These are phyloP conservation scores for Penicillium sp. DNA, from an alignment of 2,329 filamentous ascomycete species.

Conservation along the genomic window DNA sequence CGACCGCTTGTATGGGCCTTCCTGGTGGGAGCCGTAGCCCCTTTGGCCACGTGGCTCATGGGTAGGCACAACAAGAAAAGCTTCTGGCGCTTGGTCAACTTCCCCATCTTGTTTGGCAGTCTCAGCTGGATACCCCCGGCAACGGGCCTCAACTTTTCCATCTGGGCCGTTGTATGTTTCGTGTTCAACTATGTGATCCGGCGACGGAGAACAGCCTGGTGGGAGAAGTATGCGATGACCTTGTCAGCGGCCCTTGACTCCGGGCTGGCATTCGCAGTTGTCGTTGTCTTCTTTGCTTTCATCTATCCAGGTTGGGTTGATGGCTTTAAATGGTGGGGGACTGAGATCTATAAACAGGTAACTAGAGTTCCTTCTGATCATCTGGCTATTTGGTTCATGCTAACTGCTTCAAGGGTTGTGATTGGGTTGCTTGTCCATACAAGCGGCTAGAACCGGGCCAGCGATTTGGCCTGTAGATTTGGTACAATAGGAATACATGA, in stretches of 20 bases:
- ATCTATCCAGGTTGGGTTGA: conserved; percentile 74
- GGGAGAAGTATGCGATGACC: conserved; percentile 90
- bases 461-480: conserved; percentile 57
- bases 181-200: conserved; percentile 75
- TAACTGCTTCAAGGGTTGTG: conserved; percentile 57
- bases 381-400: background rate
- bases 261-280: conserved; percentile 74
- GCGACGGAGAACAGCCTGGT: conserved; percentile 70
- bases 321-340: conserved; percentile 81
- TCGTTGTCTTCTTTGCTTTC: conserved; percentile 81
- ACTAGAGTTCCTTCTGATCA: conserved; percentile 16
- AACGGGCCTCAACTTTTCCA: conserved; percentile 78
- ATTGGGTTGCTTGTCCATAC: conserved; percentile 77
- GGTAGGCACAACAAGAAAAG: conserved; percentile 55
- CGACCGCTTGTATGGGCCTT: conserved; percentile 77
- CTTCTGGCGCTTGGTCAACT: conserved; percentile 70
- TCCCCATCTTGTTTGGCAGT: conserved; percentile 78
- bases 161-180: conserved; percentile 82
- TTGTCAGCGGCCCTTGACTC: conserved; percentile 78
- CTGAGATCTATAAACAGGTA: conserved; percentile 73
- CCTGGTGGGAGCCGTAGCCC: conserved; percentile 68
- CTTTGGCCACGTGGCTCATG: conserved; percentile 70
- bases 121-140: conserved; percentile 85
- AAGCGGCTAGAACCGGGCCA: conserved; percentile 59
- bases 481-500: too few species aligned